A percentile compares a stretch with the other conserved stretches of the same genome.
Evolutionary conservation across 768 basidiomycete species (phyloP).

Genomic region (Suillus alpinus): DNA sequence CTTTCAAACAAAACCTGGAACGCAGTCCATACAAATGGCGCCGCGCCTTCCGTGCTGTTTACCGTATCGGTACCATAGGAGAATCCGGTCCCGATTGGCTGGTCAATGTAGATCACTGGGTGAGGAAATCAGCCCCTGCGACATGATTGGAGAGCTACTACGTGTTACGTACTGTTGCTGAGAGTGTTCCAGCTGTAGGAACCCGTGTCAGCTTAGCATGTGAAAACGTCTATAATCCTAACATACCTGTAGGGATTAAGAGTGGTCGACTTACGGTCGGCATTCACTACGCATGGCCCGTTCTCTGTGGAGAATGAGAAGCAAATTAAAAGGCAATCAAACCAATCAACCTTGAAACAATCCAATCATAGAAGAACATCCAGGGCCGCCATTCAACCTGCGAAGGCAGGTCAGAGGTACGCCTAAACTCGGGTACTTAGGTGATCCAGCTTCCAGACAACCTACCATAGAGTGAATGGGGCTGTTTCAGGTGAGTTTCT

Average conservation of each 20-base stretch:
- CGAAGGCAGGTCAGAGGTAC: neutral
- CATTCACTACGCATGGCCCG: slow-evolving; percentile 60
- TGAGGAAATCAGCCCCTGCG: neutral
- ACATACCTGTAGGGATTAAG: slow-evolving; percentile 60
- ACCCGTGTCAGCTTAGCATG: neutral
- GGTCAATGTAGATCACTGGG: slow-evolving; percentile 68
- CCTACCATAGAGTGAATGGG: slow-evolving; percentile 63
- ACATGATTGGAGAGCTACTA: neutral
- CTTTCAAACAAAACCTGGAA: slow-evolving; percentile 66
- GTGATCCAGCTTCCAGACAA: neutral
- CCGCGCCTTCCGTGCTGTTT: slow-evolving; percentile 50
- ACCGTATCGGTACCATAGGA: slow-evolving; percentile 56
- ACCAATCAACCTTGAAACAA: slow-evolving; percentile 52
- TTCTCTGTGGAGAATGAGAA: slow-evolving; percentile 40
- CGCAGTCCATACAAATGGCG: slow-evolving; percentile 57
- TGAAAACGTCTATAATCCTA: neutral
- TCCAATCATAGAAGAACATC: slow-evolving; percentile 63
- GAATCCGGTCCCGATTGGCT: slow-evolving; percentile 66
- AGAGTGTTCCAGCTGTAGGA: slow-evolving; percentile 59
- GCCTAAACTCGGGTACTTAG: neutral
- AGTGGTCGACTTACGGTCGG: slow-evolving; percentile 48
- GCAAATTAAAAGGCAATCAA: no score
- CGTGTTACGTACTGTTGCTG: slow-evolving; percentile 51
- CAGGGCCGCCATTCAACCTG: slow-evolving; percentile 61
- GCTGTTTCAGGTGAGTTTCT: slow-evolving; percentile 57